These are phyloP conservation scores for Candida tallmaniae DNA, from an alignment of 805 yeast species.

Conservation along the genomic window DNA sequence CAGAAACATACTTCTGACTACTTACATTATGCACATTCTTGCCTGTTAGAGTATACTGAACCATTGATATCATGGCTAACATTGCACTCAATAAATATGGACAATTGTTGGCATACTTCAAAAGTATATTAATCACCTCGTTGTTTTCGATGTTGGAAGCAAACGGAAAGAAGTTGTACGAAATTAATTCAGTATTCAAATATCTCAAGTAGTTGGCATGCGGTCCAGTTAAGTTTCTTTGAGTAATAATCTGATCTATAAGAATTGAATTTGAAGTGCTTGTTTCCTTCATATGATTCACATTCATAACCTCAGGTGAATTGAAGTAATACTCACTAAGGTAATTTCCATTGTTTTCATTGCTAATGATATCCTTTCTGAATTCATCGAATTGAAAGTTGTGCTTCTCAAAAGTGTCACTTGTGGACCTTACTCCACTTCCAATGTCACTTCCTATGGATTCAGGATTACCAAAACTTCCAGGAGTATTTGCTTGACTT, in stretches of 20 bases:
- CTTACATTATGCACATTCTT: slow-evolving; percentile 42
- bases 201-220: slow-evolving; percentile 29
- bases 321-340: slow-evolving; percentile 4
- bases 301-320: slow-evolving; percentile 8
- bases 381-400: slow-evolving; percentile 19
- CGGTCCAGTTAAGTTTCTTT: slow-evolving; percentile 22
- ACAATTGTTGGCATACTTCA: slow-evolving; percentile 54
- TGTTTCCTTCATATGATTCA: slow-evolving; percentile 2
- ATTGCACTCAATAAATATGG: slow-evolving; percentile 60
- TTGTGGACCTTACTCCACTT: slow-evolving; percentile 2
- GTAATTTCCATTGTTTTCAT: slow-evolving; percentile 9
- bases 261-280: slow-evolving; percentile 19
- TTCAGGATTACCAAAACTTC: background rate
- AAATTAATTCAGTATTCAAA: slow-evolving; percentile 25
- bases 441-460: background rate
- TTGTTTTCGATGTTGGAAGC: slow-evolving; percentile 31
- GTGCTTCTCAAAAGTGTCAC: slow-evolving; percentile 16
- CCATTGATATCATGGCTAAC: slow-evolving; percentile 63
- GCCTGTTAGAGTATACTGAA: slow-evolving; percentile 39
- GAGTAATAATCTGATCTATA: slow-evolving; percentile 20
- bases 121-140: slow-evolving; percentile 36
- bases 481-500: background rate
- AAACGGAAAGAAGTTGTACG: slow-evolving; percentile 33
- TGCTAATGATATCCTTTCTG: slow-evolving; percentile 7
- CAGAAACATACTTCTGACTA: slow-evolving; percentile 54